Conservation (phyloP, 2,329 filamentous ascomycete genomes). For the Sporothrix globosa region DNA sequence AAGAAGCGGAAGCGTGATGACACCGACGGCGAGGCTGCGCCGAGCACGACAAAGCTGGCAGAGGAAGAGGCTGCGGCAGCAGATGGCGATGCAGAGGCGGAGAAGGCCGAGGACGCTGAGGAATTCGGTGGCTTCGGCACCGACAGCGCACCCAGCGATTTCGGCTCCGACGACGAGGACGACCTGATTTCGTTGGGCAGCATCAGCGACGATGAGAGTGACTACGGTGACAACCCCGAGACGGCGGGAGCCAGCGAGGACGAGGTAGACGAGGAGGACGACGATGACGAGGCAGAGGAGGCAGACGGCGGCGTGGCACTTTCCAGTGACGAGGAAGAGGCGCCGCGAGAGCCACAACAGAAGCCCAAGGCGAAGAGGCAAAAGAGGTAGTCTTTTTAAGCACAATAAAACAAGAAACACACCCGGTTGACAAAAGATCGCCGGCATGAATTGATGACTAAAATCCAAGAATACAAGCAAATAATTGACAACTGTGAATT, state of each 20-base stretch:
- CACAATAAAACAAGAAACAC: slow-evolving; percentile 4
- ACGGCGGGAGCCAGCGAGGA: slow-evolving; percentile 11
- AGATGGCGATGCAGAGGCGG: slow-evolving; percentile 51
- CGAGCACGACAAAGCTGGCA: slow-evolving; percentile 63
- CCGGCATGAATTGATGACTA: slow-evolving; percentile 19
- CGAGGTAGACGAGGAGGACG: slow-evolving; percentile 28
- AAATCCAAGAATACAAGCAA: not conserved
- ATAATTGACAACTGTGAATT: not conserved
- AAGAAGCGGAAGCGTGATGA: slow-evolving; percentile 73
- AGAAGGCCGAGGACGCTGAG: slow-evolving; percentile 47
- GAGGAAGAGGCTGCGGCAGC: slow-evolving; percentile 46
- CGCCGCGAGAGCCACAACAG: slow-evolving; percentile 23
- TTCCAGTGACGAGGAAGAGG: slow-evolving; percentile 20
- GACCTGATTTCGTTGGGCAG: slow-evolving; percentile 38
- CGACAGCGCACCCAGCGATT: slow-evolving; percentile 45
- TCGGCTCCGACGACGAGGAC: slow-evolving; percentile 33
- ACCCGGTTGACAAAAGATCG: slow-evolving; percentile 19
- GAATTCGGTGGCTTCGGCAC: slow-evolving; percentile 56
- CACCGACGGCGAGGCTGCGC: slow-evolving; percentile 49
- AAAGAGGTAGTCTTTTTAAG: slow-evolving; percentile 16
- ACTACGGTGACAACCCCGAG: slow-evolving; percentile 26
- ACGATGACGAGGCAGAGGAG: not conserved
- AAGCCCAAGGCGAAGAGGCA: slow-evolving; percentile 28
- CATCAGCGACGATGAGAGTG: slow-evolving; percentile 35
- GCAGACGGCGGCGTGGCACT: not conserved